Conservation (phyloP, 2,329 filamentous ascomycete species). For the Fusarium sp. region DNA sequence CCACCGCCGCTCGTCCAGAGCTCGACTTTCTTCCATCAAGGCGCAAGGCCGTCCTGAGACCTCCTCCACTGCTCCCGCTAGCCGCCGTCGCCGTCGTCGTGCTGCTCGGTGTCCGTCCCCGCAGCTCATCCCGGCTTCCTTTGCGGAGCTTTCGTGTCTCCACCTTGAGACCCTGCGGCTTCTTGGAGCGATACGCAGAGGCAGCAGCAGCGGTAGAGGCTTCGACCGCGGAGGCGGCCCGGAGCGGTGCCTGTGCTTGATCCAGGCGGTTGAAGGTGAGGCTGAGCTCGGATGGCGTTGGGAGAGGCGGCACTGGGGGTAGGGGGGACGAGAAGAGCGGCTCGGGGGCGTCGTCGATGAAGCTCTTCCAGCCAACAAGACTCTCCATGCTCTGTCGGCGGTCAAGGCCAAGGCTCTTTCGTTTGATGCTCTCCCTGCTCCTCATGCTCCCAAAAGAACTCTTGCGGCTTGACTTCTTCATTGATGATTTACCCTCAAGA, state of each 20-base stretch:
- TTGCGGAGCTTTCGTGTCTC: slow-evolving; percentile 42
- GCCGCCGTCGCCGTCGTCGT: slow-evolving; percentile 5
- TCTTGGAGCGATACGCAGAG: slow-evolving; percentile 38
- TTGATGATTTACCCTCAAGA: slow-evolving; percentile 6
- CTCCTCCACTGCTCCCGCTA: slow-evolving; percentile 19
- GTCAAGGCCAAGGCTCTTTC: not conserved
- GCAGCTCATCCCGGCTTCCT: slow-evolving; percentile 33
- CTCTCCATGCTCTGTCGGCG: slow-evolving; percentile 40
- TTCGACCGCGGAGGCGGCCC: slow-evolving; percentile 7
- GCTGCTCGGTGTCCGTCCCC: slow-evolving; percentile 27
- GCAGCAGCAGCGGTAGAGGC: slow-evolving; percentile 6
- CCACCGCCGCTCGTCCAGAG: slow-evolving; percentile 7
- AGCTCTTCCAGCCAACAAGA: slow-evolving; percentile 39
- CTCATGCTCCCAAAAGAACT: slow-evolving; percentile 19
- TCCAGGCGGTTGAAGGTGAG: slow-evolving; percentile 18
- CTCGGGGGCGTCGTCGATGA: slow-evolving; percentile 39
- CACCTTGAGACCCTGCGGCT: slow-evolving; percentile 41
- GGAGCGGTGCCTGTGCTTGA: slow-evolving; percentile 10
- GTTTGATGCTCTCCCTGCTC: slow-evolving; percentile 22
- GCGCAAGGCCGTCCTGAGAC: slow-evolving; percentile 30
- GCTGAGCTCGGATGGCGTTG: slow-evolving; percentile 32
- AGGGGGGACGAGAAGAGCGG: slow-evolving; percentile 40
- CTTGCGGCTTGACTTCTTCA: slow-evolving; percentile 18
- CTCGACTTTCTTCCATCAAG: slow-evolving; percentile 28
- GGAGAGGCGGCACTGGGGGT: slow-evolving; percentile 45